Evolutionary conservation across 768 basidiomycete species (phyloP), one percentile per base, ranked within the genome.

Genomic region (Boletus barrowsii): DNA sequence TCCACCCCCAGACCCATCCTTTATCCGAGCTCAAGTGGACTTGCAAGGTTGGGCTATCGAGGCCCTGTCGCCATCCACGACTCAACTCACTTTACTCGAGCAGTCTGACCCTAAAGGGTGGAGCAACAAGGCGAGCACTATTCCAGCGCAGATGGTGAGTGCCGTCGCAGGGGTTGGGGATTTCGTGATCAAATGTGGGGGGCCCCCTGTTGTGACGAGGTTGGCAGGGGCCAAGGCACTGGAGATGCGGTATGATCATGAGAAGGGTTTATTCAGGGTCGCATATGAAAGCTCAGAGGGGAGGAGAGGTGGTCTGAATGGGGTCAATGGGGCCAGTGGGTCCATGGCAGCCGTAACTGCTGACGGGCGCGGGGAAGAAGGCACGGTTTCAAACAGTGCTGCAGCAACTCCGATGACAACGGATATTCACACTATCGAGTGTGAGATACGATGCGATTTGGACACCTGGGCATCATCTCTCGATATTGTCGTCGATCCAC

Each of bases 31-130:
- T 0, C 95, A 98, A 69, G 87, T 96, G n/a, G 94, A 97, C 67
- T 76, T 99, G n/a, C 94, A 93, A 73, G 97, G 96, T 44, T 98
- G 95, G 91, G 91, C 96, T 1, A 93, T 99, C 62, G 96, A 98
- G 71, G 82, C 90, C 0, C 76, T 99, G 10, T 98, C 95, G 1
- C 97, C 96, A 0, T 98, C 85, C 3, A 98, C 97, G 2, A 97
- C 95, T 0, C 83, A 90, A 11, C 83, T 99, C 56, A 97, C 94
- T 0, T 75, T 99, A 1, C 80, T 99, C 5, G 96, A 98, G 65
- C 97, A 98, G 70, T 94, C 92, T 11, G 96, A 99, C 68, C 94
- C 94, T 7, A 92, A 95, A 71, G 94, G 94, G 43, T 98, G 96
- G 95, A 86, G 92, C 6, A 93, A 91, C 73, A 98, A 98, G 71